phyloP scores from a whole-genome alignment of 2,329 filamentous ascomycete species.

The Phialocephala subalpina region DNA sequence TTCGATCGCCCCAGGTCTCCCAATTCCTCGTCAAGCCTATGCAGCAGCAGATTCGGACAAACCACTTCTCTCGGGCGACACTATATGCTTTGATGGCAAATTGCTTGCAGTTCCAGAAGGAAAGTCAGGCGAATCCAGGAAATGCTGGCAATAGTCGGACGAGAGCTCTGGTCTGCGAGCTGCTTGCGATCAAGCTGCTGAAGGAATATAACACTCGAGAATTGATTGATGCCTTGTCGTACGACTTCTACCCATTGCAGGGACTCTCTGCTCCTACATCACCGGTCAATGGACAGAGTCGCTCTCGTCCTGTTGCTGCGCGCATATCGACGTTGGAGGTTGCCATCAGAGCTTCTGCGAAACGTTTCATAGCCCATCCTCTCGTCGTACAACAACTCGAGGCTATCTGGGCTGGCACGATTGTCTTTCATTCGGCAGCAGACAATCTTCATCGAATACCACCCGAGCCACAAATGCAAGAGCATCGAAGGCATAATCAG shows the following conservation, averaged over 20 bases:
- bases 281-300: conserved; percentile 45
- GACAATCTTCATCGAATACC: conserved; percentile 80
- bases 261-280: conserved; percentile 68
- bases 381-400: conserved; percentile 94
- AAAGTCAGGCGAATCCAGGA: conserved; percentile 81
- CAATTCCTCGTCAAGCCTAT: conserved; percentile 97
- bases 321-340: conserved; percentile 92
- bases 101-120: conserved; percentile 91
- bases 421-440: conserved; percentile 90
- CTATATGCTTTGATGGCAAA: conserved; percentile 93
- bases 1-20: conserved; percentile 93
- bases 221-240: conserved; percentile 91
- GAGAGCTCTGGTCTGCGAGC: conserved; percentile 86
- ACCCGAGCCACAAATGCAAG: conserved; percentile 37
- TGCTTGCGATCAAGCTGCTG: conserved; percentile 87
- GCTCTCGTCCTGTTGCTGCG: conserved; percentile 66
- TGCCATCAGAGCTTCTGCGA: conserved; percentile 90
- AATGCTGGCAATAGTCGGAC: conserved; percentile 87
- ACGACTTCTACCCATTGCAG: conserved; percentile 93
- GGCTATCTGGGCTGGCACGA: conserved; percentile 95
- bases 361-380: conserved; percentile 90
- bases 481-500: conserved; percentile 17
- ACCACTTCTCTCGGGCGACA: conserved; percentile 86
- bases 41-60: conserved; percentile 83
- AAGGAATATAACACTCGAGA: conserved; percentile 91